Percentiles rank a stretch among this genome's conserved stretches.
phyloP scores from a whole-genome alignment of 2,329 filamentous ascomycete genomes.

The Aspergillus japonicus region DNA sequence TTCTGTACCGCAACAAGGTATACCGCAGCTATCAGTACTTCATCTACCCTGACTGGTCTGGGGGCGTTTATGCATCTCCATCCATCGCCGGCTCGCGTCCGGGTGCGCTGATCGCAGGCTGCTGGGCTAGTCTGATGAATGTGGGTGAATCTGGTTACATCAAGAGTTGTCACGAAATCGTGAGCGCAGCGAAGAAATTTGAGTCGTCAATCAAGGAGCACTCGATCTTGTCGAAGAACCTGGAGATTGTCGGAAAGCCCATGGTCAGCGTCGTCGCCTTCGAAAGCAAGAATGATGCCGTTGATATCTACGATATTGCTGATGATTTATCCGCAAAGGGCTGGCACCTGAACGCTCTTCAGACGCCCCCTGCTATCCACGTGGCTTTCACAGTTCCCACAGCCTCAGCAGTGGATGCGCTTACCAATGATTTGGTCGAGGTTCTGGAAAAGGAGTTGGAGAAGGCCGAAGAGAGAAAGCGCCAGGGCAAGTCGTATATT shows the following conservation, averaged over 20 bases:
- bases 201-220: constrained; percentile 69
- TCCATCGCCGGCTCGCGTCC: constrained; percentile 88
- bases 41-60: constrained; percentile 89
- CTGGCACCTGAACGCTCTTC: constrained; percentile 95
- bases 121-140: constrained; percentile 89
- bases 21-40: constrained; percentile 94
- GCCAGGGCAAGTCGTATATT: constrained; percentile 56
- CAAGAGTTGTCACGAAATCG: constrained; percentile 80
- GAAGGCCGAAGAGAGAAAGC: constrained; percentile 69
- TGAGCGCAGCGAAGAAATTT: constrained; percentile 81
- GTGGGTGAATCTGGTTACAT: constrained; percentile 87
- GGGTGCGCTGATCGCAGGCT: constrained; percentile 90
- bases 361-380: constrained; percentile 88
- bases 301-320: constrained; percentile 92
- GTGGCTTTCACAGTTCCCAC: constrained; percentile 90
- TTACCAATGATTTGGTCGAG: constrained; percentile 67
- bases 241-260: constrained; percentile 79
- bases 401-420: constrained; percentile 72
- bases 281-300: constrained; percentile 62
- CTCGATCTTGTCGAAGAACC: constrained; percentile 66
- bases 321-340: constrained; percentile 81
- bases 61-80: constrained; percentile 92
- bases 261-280: constrained; percentile 91
- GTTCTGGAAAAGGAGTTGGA: constrained; percentile 69
- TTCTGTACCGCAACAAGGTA: constrained; percentile 79